These are phyloP conservation scores for Adiantum capillusveneris DNA, from an alignment of 75 land plant species.

Conservation along the genomic window DNA sequence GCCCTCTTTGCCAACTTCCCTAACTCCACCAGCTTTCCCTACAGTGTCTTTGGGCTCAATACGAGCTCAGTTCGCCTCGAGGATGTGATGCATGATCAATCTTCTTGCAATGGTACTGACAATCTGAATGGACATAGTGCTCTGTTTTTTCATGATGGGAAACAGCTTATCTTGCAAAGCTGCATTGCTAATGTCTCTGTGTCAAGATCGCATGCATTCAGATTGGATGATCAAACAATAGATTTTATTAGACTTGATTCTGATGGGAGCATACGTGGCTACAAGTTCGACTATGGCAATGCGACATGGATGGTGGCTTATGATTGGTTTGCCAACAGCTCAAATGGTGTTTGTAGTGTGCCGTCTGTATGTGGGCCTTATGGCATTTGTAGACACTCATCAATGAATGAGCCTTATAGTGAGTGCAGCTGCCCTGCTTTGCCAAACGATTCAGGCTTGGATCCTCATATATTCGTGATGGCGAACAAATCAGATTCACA, in stretches of 20 bases:
- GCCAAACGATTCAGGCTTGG: neutral
- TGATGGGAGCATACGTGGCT: too few species aligned
- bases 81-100: too few species aligned
- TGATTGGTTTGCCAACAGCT: neutral
- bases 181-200: too few species aligned
- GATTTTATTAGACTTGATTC: too few species aligned
- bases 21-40: conserved; percentile 1
- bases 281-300: neutral
- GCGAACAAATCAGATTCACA: too few species aligned
- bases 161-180: too few species aligned
- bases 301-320: neutral
- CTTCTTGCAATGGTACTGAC: too few species aligned
- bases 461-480: neutral
- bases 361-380: neutral
- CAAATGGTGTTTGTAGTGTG: neutral
- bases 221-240: too few species aligned
- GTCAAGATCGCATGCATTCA: too few species aligned
- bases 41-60: neutral
- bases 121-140: neutral
- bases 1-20: neutral
- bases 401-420: neutral
- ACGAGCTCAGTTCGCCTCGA: neutral
- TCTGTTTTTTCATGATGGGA: too few species aligned
- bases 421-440: neutral
- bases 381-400: neutral